phyloP scores from a whole-genome alignment of 768 basidiomycete species.

The Trametes elegans region DNA sequence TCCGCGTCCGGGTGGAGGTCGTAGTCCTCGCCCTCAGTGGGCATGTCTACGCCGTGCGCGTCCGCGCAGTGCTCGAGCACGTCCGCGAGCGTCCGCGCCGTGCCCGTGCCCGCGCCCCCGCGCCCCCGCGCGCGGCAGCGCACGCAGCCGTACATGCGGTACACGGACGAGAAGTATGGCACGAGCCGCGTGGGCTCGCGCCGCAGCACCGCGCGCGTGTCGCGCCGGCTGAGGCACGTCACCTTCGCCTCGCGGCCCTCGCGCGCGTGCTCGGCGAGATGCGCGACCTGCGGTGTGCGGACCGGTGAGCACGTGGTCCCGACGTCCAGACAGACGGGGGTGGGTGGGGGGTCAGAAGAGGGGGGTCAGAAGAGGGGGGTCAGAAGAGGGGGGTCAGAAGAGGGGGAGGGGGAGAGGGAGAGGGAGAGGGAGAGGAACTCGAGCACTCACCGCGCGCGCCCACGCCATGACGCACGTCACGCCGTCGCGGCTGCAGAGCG shows the following conservation, averaged over 20 bases:
- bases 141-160: constrained; percentile 8
- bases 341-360: too few species aligned
- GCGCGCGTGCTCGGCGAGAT: not conserved
- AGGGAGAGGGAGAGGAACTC: not conserved
- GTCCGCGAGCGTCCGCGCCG: constrained; percentile 1
- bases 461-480: constrained; percentile 5
- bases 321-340: too few species aligned
- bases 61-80: not conserved
- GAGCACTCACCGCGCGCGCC: not conserved
- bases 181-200: not conserved
- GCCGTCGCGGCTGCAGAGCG: not conserved
- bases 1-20: constrained; percentile 5
- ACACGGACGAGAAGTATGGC: not conserved
- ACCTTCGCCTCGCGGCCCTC: not conserved
- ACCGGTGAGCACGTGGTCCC: not conserved
- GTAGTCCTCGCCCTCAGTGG: not conserved
- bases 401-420: not conserved
- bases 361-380: too few species aligned
- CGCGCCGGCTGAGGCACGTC: constrained; percentile 5
- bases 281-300: not conserved
- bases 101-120: too few species aligned
- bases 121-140: constrained; percentile 5
- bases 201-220: constrained; percentile 4
- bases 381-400: too few species aligned
- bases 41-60: not conserved